Conservation (phyloP, 2,329 filamentous ascomycete species). For the Fusarium fujikuroi region DNA sequence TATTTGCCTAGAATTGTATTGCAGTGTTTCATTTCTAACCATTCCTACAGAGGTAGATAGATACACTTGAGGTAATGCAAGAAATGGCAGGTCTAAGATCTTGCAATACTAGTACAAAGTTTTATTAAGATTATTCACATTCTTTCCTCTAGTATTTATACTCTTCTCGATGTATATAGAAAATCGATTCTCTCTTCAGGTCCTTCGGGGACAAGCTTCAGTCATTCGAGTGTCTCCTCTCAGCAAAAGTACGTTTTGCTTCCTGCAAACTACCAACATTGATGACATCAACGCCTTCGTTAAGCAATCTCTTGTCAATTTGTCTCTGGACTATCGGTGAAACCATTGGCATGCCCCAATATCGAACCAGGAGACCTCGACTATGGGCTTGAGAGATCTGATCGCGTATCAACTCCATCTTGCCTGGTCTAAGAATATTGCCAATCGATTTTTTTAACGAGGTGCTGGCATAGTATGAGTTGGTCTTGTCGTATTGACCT, state of each 20-base stretch:
- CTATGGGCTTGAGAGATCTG: constrained; percentile 63
- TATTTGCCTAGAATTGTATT: neutral
- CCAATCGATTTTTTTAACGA: constrained; percentile 67
- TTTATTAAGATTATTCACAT: neutral
- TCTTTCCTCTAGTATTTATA: neutral
- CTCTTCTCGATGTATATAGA: neutral
- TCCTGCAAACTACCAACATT: constrained; percentile 70
- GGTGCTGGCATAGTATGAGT: constrained; percentile 74
- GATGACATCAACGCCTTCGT: constrained; percentile 69
- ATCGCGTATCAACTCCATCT: constrained; percentile 55
- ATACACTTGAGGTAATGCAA: neutral
- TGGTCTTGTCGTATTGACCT: constrained; percentile 58
- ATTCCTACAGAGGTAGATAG: too few relatives aligned
- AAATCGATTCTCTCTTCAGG: neutral
- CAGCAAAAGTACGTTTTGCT: constrained; percentile 28
- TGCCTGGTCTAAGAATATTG: constrained; percentile 54
- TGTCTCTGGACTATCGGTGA: constrained; percentile 63
- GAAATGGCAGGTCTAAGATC: neutral
- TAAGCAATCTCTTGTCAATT: constrained; percentile 65
- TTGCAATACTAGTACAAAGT: neutral
- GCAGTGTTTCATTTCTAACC: neutral
- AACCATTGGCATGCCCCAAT: constrained; percentile 70
- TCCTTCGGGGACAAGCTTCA: neutral
- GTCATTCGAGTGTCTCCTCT: neutral
- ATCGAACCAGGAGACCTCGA: constrained; percentile 65